These are phyloP conservation scores for Fragaria vesca DNA, from an alignment of 306 rosid genomes.

Conservation along the genomic window DNA sequence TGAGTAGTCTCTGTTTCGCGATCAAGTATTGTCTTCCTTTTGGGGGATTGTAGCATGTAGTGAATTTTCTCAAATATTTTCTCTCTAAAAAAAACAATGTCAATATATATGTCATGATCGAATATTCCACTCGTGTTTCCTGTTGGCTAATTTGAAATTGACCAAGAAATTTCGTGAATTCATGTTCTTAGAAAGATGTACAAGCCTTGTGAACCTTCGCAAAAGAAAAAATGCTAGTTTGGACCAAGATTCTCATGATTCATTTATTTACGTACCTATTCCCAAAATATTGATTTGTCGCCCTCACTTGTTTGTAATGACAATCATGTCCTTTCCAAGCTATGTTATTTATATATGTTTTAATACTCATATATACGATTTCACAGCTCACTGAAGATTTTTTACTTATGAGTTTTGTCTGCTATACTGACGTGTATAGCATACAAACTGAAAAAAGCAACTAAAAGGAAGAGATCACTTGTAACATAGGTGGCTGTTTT, in stretches of 20 bases:
- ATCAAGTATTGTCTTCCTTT: background rate
- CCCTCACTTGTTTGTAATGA: background rate
- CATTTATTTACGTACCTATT: background rate
- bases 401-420: too few species aligned
- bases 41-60: too few species aligned
- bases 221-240: background rate
- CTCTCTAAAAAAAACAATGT: too few species aligned
- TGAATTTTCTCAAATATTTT: too few species aligned
- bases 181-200: background rate
- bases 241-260: background rate
- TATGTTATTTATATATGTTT: too few species aligned
- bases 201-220: background rate
- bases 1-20: background rate
- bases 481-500: too few species aligned
- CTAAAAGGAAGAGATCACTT: too few species aligned
- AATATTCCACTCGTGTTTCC: background rate
- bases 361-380: background rate
- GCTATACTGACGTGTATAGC: too few species aligned
- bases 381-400: background rate
- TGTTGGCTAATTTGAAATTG: background rate
- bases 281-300: background rate
- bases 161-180: slow-evolving; percentile 20
- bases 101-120: too few species aligned
- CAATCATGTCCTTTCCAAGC: background rate
- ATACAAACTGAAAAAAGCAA: too few species aligned